These are phyloP conservation scores for Kwoniella shandongensis DNA, from an alignment of 768 basidiomycete genomes.

Conservation along the genomic window DNA sequence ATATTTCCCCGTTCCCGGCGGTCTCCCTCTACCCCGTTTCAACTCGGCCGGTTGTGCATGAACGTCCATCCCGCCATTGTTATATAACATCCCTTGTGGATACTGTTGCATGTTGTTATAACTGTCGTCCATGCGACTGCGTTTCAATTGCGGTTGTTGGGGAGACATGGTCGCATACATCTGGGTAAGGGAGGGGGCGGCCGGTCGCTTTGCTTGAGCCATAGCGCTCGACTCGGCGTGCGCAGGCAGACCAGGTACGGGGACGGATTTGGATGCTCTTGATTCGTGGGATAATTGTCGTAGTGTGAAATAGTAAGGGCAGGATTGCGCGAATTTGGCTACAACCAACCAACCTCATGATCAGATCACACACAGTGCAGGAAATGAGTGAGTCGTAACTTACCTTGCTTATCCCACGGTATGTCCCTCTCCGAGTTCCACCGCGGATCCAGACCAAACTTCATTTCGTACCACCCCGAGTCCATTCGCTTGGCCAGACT, in stretches of 20 bases:
- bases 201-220: background rate
- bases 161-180: too few relatives aligned
- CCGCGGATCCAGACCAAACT: background rate
- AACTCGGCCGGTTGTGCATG: background rate
- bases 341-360: background rate
- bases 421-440: constrained; percentile 1
- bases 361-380: too few relatives aligned
- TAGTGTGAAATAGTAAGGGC: background rate
- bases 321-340: background rate
- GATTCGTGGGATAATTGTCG: constrained; percentile 4
- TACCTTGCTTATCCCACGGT: background rate
- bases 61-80: background rate
- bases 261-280: background rate
- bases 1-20: constrained; percentile 1
- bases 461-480: background rate
- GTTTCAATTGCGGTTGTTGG: background rate
- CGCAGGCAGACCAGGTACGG: background rate
- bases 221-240: background rate
- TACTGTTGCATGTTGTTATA: background rate
- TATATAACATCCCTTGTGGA: background rate
- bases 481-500: constrained; percentile 1
- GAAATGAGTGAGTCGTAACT: background rate
- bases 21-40: constrained; percentile 2
- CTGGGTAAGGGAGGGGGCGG: too few relatives aligned
- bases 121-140: background rate